These are phyloP conservation scores for Chloranthus sessilifolius DNA, from an alignment of 164 flowering plant species.

Conservation along the genomic window DNA sequence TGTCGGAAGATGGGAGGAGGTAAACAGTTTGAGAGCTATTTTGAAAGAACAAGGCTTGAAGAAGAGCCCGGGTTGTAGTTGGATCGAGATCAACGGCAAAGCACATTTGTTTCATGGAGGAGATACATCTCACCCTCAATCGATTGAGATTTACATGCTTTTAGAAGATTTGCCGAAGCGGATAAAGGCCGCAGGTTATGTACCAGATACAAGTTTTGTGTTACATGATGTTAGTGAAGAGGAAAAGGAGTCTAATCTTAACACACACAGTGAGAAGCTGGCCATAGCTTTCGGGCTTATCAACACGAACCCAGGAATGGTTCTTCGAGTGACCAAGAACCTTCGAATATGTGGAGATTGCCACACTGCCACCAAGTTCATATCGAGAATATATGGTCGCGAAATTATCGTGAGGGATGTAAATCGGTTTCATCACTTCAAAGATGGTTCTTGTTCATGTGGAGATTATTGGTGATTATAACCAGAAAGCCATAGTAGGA, in stretches of 20 bases:
- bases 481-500: too few species aligned
- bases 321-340: slow-evolving; percentile 50
- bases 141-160: slow-evolving; percentile 33
- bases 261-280: slow-evolving; percentile 42
- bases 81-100: slow-evolving; percentile 49
- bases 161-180: slow-evolving; percentile 32
- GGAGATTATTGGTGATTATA: slow-evolving; percentile 16
- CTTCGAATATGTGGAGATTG: slow-evolving; percentile 53
- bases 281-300: slow-evolving; percentile 53
- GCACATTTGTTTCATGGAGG: slow-evolving; percentile 43
- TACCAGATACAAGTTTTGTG: slow-evolving; percentile 39
- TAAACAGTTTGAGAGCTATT: slow-evolving; percentile 25
- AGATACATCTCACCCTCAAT: slow-evolving; percentile 38
- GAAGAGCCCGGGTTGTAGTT: slow-evolving; percentile 51
- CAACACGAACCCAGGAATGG: slow-evolving; percentile 29
- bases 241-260: slow-evolving; percentile 30
- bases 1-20: slow-evolving; percentile 55
- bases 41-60: slow-evolving; percentile 31
- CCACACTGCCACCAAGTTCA: slow-evolving; percentile 36
- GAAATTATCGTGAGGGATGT: slow-evolving; percentile 43
- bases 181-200: slow-evolving; percentile 42
- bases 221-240: slow-evolving; percentile 49
- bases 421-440: slow-evolving; percentile 36
- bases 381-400: slow-evolving; percentile 37
- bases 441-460: slow-evolving; percentile 14